Conservation (phyloP, 1,139 yeast genomes). For the Saccharomyces hybrid region DNA sequence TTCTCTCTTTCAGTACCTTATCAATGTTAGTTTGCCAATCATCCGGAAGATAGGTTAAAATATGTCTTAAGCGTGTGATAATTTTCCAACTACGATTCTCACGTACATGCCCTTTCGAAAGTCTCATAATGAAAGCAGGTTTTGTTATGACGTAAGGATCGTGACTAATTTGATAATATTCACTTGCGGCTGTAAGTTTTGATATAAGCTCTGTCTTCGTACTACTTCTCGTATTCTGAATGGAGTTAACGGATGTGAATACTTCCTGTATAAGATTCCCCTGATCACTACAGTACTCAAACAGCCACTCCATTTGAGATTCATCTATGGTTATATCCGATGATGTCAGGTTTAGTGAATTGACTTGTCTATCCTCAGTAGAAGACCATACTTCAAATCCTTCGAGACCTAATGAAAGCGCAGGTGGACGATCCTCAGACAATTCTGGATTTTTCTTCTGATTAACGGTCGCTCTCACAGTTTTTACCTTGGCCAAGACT, state of each 20-base stretch:
- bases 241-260: constrained; percentile 9
- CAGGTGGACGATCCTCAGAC: constrained; percentile 19
- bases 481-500: constrained; percentile 14
- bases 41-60: constrained; percentile 52
- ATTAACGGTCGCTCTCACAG: constrained; percentile 18
- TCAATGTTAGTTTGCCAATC: constrained; percentile 38
- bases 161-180: constrained; percentile 52
- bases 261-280: constrained; percentile 26
- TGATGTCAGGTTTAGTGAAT: constrained; percentile 36
- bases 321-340: constrained; percentile 35
- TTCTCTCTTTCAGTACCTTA: constrained; percentile 14
- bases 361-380: constrained; percentile 24
- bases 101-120: constrained; percentile 66
- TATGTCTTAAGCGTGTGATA: constrained; percentile 67
- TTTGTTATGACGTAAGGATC: constrained; percentile 88
- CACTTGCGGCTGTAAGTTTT: constrained; percentile 58
- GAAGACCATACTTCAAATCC: constrained; percentile 41
- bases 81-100: constrained; percentile 84
- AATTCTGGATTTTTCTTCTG: constrained; percentile 8
- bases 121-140: constrained; percentile 73
- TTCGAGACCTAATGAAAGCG: constrained; percentile 19
- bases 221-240: constrained; percentile 9
- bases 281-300: constrained; percentile 29
- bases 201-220: constrained; percentile 25
- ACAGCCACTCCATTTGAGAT: constrained; percentile 37